Evolutionary conservation across 148 eudicot genomes (phyloP).

Genomic region (Persicaria tinctoria): DNA sequence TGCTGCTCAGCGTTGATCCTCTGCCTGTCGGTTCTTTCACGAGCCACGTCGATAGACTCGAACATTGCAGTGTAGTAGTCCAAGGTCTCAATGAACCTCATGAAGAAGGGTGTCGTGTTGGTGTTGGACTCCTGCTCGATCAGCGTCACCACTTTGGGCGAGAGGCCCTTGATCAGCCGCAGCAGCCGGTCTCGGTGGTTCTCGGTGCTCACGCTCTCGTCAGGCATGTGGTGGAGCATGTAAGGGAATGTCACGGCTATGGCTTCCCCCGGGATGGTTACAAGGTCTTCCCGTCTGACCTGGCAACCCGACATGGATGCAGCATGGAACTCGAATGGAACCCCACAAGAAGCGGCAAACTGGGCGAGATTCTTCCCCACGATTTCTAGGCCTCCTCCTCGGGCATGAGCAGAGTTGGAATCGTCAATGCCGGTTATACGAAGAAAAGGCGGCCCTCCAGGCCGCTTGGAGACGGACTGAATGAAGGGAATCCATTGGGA

Average conservation of each 20-base stretch:
- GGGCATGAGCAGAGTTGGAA: slow-evolving; percentile 58
- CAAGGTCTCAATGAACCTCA: slow-evolving; percentile 57
- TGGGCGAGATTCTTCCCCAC: slow-evolving; percentile 45
- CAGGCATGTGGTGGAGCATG: slow-evolving; percentile 93
- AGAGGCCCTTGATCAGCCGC: slow-evolving; percentile 63
- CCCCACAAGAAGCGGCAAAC: slow-evolving; percentile 37
- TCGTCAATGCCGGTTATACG: slow-evolving; percentile 92
- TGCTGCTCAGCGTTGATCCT: slow-evolving; percentile 82
- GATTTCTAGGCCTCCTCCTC: slow-evolving; percentile 68
- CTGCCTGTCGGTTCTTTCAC: slow-evolving; percentile 45
- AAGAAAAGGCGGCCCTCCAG: slow-evolving; percentile 65
- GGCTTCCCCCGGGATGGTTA: slow-evolving; percentile 48
- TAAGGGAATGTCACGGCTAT: slow-evolving; percentile 80
- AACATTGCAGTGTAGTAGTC: slow-evolving; percentile 86
- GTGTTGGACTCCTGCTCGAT: slow-evolving; percentile 93
- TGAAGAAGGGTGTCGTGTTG: slow-evolving; percentile 59
- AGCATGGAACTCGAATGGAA: slow-evolving; percentile 64
- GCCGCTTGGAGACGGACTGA: slow-evolving; percentile 40
- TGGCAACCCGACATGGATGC: slow-evolving; percentile 72
- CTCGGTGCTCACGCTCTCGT: slow-evolving; percentile 75
- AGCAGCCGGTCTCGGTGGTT: slow-evolving; percentile 80
- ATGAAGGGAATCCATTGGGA: slow-evolving; percentile 70
- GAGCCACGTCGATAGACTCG: slow-evolving; percentile 72
- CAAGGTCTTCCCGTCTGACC: slow-evolving; percentile 49
- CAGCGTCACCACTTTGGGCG: slow-evolving; percentile 66